These are phyloP conservation scores for Scytalidium lignicola DNA, from an alignment of 2,329 filamentous ascomycete species.

Conservation along the genomic window DNA sequence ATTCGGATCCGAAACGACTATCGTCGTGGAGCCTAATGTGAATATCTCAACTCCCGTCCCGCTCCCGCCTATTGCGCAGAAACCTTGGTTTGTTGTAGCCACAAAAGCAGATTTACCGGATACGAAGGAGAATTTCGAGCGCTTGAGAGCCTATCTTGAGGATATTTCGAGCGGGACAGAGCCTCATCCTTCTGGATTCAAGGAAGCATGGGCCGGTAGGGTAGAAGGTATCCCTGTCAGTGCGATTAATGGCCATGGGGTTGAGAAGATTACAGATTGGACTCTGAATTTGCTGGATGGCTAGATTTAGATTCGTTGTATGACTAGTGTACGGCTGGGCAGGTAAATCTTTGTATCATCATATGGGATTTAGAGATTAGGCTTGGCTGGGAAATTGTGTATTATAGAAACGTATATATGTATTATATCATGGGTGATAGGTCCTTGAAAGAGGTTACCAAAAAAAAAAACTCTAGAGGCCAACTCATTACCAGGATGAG, in stretches of 20 bases:
- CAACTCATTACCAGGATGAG: too few relatives aligned
- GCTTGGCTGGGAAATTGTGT: too few relatives aligned
- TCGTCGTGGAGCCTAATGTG: conserved; percentile 16
- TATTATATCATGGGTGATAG: too few relatives aligned
- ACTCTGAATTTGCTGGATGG: conserved; percentile 58
- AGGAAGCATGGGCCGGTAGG: conserved; percentile 52
- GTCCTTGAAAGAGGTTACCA: too few relatives aligned
- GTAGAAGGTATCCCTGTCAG: conserved; percentile 77
- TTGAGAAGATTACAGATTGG: conserved; percentile 69
- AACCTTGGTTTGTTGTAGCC: conserved; percentile 94
- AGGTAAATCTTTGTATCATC: too few relatives aligned
- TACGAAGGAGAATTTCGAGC: conserved; percentile 72
- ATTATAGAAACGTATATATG: too few relatives aligned
- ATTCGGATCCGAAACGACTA: conserved; percentile 30
- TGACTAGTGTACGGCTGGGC: too few relatives aligned
- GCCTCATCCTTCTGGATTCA: conserved; percentile 67
- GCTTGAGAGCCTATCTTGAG: conserved; percentile 66
- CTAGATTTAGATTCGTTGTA: too few relatives aligned
- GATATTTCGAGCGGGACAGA: conserved; percentile 56
- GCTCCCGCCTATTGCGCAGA: conserved; percentile 61
- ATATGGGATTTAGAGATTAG: too few relatives aligned
- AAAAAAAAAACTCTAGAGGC: too few relatives aligned
- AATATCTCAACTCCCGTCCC: conserved; percentile 19
- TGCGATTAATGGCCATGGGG: conserved; percentile 81
- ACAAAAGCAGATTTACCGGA: conserved; percentile 83